phyloP scores from a whole-genome alignment of 768 basidiomycete genomes.

The Termitomyces sp. region DNA sequence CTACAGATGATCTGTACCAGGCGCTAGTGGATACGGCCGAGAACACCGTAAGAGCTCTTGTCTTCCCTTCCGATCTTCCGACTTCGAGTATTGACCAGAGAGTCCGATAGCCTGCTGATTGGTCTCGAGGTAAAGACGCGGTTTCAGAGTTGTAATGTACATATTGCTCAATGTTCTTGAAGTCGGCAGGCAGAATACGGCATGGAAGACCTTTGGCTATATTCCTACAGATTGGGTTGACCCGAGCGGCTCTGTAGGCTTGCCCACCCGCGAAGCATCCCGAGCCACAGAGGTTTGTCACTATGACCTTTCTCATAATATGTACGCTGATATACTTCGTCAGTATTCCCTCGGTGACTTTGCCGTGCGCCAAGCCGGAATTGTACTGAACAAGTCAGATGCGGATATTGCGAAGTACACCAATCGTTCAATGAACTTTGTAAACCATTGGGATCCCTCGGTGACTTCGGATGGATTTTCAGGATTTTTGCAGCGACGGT shows the following conservation, averaged over 20 bases:
- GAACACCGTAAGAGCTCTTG: constrained; percentile 36
- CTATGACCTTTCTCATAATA: not conserved
- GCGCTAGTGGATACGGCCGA: constrained; percentile 49
- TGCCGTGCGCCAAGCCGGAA: constrained; percentile 47
- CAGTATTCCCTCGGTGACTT: constrained; percentile 51
- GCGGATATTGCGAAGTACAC: constrained; percentile 39
- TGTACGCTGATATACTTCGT: not conserved
- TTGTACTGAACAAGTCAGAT: constrained; percentile 33
- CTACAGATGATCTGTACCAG: constrained; percentile 44
- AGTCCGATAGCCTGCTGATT: constrained; percentile 39
- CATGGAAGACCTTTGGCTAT: constrained; percentile 47
- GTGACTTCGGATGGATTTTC: constrained; percentile 43
- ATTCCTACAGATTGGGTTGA: constrained; percentile 48
- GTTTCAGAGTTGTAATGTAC: not conserved
- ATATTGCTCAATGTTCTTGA: not conserved
- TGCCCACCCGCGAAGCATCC: constrained; percentile 48
- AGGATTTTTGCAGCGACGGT: constrained; percentile 44
- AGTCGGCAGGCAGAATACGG: constrained; percentile 50
- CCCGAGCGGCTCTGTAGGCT: constrained; percentile 42
- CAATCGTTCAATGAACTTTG: constrained; percentile 50
- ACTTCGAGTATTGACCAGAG: not conserved
- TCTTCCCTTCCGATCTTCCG: not conserved
- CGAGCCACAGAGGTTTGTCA: constrained; percentile 40
- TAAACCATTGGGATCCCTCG: constrained; percentile 46
- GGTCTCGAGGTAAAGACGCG: constrained; percentile 35